A percentile compares a stretch with the other conserved stretches of the same genome.
Evolutionary conservation across 2,329 filamentous ascomycete genomes (phyloP).

Genomic region (Trichoderma sp.): DNA sequence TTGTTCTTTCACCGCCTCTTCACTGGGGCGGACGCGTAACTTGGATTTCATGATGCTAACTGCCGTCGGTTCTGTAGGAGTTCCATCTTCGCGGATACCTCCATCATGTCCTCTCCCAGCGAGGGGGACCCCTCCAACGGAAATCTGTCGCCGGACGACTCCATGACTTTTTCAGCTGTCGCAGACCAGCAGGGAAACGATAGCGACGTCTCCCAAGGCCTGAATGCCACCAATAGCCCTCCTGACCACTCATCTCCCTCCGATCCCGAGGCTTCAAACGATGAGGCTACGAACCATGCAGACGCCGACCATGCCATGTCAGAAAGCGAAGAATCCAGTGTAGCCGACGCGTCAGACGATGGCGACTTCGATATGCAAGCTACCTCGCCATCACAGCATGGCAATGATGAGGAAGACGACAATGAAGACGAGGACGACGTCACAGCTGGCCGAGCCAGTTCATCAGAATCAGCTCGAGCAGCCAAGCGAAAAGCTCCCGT

Average conservation of each 20-base stretch:
- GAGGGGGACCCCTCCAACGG: constrained; percentile 65
- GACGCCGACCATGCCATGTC: constrained; percentile 42
- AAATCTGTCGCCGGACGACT: constrained; percentile 56
- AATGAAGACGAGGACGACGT: constrained; percentile 44
- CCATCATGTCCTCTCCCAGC: constrained; percentile 62
- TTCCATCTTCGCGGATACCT: constrained; percentile 61
- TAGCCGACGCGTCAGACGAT: constrained; percentile 61
- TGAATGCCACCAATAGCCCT: constrained; percentile 64
- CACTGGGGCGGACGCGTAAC: constrained; percentile 23
- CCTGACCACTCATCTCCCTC: constrained; percentile 47
- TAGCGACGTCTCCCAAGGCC: constrained; percentile 60
- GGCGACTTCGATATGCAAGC: constrained; percentile 75
- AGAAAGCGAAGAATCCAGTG: constrained; percentile 48
- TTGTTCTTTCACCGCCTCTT: constrained; percentile 26
- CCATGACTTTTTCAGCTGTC: constrained; percentile 40
- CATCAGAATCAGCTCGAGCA: constrained; percentile 65
- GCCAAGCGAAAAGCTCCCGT: constrained; percentile 69
- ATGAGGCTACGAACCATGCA: constrained; percentile 42
- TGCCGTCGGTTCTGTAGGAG: constrained; percentile 36
- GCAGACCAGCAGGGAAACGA: constrained; percentile 46
- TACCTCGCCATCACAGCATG: constrained; percentile 46
- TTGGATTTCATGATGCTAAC: constrained; percentile 33
- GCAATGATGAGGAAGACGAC: constrained; percentile 37
- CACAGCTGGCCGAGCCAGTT: constrained; percentile 57
- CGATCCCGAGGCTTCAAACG: constrained; percentile 41